phyloP scores from a whole-genome alignment of 202 grass and related monocot genomes.

The Zizania palustris region DNA sequence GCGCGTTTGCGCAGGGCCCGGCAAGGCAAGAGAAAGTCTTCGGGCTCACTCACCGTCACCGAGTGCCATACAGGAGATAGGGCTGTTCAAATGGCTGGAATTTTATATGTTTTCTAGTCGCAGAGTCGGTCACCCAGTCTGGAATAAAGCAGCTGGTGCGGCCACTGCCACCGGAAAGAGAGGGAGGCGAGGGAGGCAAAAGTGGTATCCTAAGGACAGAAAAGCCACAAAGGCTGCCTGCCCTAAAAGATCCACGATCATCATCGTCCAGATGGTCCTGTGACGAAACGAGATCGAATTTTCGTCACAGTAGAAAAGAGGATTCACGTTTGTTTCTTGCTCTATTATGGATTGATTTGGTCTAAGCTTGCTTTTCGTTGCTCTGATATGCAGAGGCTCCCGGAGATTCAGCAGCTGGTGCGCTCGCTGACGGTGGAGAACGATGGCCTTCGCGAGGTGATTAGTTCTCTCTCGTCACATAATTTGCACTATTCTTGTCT shows the following conservation, averaged over 20 bases:
- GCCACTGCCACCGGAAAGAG: slow-evolving; percentile 19
- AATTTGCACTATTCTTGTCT: not conserved
- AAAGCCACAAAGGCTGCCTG: slow-evolving; percentile 29
- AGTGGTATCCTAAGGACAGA: slow-evolving; percentile 36
- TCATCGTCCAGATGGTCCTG: slow-evolving; percentile 38
- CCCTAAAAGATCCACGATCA: slow-evolving; percentile 39
- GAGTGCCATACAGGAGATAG: not conserved
- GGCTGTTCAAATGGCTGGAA: slow-evolving; percentile 21
- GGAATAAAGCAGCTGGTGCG: slow-evolving; percentile 42
- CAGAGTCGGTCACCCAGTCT: slow-evolving; percentile 30
- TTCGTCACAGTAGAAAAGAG: slow-evolving; percentile 20
- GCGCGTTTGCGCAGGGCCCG: not conserved
- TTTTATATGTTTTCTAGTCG: not conserved
- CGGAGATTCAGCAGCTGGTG: slow-evolving; percentile 61
- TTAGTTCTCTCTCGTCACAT: not conserved
- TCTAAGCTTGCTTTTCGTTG: not conserved
- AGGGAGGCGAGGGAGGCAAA: not conserved
- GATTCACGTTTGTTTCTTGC: not conserved
- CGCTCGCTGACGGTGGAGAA: slow-evolving; percentile 55
- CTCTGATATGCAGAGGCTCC: slow-evolving; percentile 46
- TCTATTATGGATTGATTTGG: not conserved
- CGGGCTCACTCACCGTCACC: not conserved
- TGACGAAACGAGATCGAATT: slow-evolving; percentile 17
- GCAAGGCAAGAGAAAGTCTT: slow-evolving; percentile 32
- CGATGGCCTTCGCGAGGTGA: slow-evolving; percentile 57